Evolutionary conservation across 495 filamentous ascomycete species (phyloP).

Genomic region (Elaphomyces granulatus): DNA sequence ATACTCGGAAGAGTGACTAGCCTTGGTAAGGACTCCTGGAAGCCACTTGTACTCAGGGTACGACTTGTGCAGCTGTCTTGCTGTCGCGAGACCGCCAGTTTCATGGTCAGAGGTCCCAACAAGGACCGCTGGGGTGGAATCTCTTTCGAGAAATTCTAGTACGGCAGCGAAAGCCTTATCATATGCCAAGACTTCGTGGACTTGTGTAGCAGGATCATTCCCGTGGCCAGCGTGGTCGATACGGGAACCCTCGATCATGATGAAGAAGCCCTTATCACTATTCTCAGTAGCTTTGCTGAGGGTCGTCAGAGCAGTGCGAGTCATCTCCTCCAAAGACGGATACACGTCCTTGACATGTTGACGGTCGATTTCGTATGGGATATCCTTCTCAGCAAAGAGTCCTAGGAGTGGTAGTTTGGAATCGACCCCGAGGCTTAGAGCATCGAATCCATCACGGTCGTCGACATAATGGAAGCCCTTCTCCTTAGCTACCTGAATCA

Average conservation of each 20-base stretch:
- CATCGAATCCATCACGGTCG: slow-evolving; percentile 63
- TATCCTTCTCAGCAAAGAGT: slow-evolving; percentile 68
- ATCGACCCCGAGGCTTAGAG: slow-evolving; percentile 49
- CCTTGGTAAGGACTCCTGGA: slow-evolving; percentile 65
- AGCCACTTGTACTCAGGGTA: slow-evolving; percentile 82
- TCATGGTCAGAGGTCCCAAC: slow-evolving; percentile 91
- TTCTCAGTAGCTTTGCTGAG: slow-evolving; percentile 72
- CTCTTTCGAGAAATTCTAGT: slow-evolving; percentile 67
- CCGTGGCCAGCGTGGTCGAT: slow-evolving; percentile 94
- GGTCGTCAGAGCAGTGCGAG: slow-evolving; percentile 60
- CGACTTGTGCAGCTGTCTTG: slow-evolving; percentile 50
- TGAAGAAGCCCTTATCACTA: slow-evolving; percentile 86
- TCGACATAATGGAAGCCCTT: slow-evolving; percentile 70
- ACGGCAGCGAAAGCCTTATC: slow-evolving; percentile 74
- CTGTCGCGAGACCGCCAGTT: slow-evolving; percentile 73
- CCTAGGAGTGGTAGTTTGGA: slow-evolving; percentile 74
- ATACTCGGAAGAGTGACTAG: slow-evolving; percentile 61
- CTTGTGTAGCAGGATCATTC: slow-evolving; percentile 92
- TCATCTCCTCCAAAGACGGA: slow-evolving; percentile 86
- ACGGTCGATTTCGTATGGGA: slow-evolving; percentile 88
- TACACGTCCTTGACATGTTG: slow-evolving; percentile 61
- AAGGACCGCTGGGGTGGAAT: slow-evolving; percentile 58
- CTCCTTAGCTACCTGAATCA: slow-evolving; percentile 50
- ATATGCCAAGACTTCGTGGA: slow-evolving; percentile 85
- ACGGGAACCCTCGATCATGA: slow-evolving; percentile 94